Conservation (phyloP, 495 filamentous ascomycete species). For the Hypoxylon fuscum region DNA sequence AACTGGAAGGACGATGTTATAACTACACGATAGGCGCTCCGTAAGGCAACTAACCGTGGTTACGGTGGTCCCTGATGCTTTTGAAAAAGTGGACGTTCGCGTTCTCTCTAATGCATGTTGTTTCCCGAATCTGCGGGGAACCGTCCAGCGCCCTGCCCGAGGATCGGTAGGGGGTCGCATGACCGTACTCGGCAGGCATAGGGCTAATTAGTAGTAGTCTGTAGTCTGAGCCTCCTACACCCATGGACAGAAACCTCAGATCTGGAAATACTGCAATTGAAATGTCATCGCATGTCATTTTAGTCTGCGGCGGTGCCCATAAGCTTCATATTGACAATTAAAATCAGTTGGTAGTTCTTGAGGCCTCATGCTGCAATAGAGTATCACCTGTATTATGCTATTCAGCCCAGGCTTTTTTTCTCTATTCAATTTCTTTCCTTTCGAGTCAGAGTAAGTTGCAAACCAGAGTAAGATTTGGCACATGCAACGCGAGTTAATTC, state of each 20-base stretch:
- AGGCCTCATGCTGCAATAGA: constrained; percentile 1
- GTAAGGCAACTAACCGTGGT: constrained; percentile 26
- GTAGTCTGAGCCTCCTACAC: constrained; percentile 1
- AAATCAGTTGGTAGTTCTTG: not conserved
- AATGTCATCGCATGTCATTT: not conserved
- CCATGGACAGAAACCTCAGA: not conserved
- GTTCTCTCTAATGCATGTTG: not conserved
- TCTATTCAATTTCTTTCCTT: not conserved
- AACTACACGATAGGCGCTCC: constrained; percentile 12
- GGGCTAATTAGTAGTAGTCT: too few relatives aligned
- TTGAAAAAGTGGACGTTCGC: constrained; percentile 1
- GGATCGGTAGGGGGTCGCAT: not conserved
- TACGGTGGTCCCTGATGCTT: constrained; percentile 1
- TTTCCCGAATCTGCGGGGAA: constrained; percentile 32
- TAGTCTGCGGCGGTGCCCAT: not conserved
- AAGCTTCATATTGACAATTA: not conserved
- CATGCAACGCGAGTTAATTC: not conserved
- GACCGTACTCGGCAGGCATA: constrained; percentile 1
- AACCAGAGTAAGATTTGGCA: not conserved
- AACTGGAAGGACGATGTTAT: constrained; percentile 7
- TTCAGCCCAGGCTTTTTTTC: not conserved
- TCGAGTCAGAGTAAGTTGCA: too few relatives aligned
- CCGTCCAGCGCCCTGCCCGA: not conserved
- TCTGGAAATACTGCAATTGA: constrained; percentile 1
- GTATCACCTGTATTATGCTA: not conserved